Percentiles rank a stretch among this genome's conserved stretches.
Evolutionary conservation across 805 yeast species (phyloP).

Genomic region (Metschnikowia sp.): DNA sequence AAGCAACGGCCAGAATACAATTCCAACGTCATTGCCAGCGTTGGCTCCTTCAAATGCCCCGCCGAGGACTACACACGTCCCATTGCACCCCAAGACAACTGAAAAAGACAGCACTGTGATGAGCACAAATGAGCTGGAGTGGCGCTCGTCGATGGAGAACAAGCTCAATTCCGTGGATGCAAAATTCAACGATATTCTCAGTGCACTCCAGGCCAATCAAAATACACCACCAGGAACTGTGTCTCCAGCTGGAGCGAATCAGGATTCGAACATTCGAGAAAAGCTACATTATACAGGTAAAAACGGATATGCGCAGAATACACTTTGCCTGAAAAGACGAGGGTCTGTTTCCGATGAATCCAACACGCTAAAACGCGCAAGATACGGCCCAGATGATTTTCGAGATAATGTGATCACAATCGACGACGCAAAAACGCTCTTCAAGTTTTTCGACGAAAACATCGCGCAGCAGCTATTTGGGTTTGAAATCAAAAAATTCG

Average conservation of each 20-base stretch:
- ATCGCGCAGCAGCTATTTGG: slow-evolving; percentile 67
- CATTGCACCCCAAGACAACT: neutral
- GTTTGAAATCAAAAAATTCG: slow-evolving; percentile 50
- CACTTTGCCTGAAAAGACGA: neutral
- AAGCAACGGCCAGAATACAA: neutral
- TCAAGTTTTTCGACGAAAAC: slow-evolving; percentile 49
- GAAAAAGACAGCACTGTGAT: neutral
- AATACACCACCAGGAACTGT: slow-evolving; percentile 20
- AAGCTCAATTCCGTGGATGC: slow-evolving; percentile 35
- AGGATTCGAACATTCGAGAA: too few species aligned
- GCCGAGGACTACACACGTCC: neutral
- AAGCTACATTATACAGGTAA: too few species aligned
- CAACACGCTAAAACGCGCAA: neutral
- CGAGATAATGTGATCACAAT: slow-evolving; percentile 34
- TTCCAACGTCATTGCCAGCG: neutral
- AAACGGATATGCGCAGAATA: neutral
- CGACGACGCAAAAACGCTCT: slow-evolving; percentile 46
- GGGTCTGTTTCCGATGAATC: neutral
- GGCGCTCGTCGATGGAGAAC: slow-evolving; percentile 35
- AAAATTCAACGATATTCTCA: slow-evolving; percentile 37
- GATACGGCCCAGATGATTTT: slow-evolving; percentile 21
- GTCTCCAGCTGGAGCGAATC: too few species aligned
- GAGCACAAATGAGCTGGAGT: slow-evolving; percentile 18
- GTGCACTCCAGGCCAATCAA: slow-evolving; percentile 30
- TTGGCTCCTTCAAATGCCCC: neutral